These are phyloP conservation scores for Alternaria sp. DNA, from an alignment of 2,329 filamentous ascomycete genomes.

Conservation along the genomic window DNA sequence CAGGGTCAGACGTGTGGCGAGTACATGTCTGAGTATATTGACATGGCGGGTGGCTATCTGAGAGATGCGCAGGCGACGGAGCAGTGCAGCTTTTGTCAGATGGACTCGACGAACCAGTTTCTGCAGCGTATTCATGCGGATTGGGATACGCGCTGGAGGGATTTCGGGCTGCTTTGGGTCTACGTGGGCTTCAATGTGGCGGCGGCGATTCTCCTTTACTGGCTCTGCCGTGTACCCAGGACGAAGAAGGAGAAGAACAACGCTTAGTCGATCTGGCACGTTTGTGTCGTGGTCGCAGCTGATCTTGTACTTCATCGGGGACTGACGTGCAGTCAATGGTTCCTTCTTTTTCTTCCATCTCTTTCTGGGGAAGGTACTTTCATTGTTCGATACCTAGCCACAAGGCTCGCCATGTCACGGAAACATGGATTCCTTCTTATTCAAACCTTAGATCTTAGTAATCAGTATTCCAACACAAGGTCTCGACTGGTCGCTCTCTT, in stretches of 20 bases:
- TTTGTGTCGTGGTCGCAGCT: neutral
- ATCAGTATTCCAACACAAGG: neutral
- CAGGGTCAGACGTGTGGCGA: slow-evolving; percentile 47
- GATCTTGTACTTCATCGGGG: neutral
- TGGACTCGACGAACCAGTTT: slow-evolving; percentile 56
- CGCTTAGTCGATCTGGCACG: neutral
- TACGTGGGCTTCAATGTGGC: slow-evolving; percentile 59
- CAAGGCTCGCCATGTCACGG: neutral
- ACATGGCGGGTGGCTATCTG: slow-evolving; percentile 50
- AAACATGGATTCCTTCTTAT: neutral
- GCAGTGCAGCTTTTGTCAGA: slow-evolving; percentile 57
- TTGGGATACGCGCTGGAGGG: slow-evolving; percentile 65
- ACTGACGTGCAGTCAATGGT: neutral
- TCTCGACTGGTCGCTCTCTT: neutral
- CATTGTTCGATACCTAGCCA: neutral
- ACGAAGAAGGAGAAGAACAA: slow-evolving; percentile 48
- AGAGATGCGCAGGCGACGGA: slow-evolving; percentile 49
- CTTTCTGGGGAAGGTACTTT: neutral
- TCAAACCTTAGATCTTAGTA: neutral
- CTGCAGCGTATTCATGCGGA: slow-evolving; percentile 50
- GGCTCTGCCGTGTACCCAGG: slow-evolving; percentile 59
- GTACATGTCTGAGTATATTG: slow-evolving; percentile 56
- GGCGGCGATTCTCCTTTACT: slow-evolving; percentile 59
- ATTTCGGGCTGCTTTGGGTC: slow-evolving; percentile 60
- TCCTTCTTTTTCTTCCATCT: neutral